Percentiles rank a stretch among this genome's conserved stretches.
Conservation (phyloP, 1,284 basidiomycete genomes). For the Psilocybe mexicana region DNA sequence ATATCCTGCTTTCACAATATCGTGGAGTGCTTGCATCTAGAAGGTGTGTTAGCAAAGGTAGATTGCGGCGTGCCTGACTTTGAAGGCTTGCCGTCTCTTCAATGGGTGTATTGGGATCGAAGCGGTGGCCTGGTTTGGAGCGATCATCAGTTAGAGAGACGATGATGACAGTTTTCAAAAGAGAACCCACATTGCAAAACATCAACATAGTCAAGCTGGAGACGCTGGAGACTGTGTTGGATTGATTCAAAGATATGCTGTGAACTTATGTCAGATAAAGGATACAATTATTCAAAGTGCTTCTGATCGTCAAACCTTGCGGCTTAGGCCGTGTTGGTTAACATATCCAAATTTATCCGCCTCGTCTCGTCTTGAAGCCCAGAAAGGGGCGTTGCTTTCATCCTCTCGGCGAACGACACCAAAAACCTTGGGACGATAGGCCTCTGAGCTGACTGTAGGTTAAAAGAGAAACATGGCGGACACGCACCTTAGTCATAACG, state of each 20-base stretch:
- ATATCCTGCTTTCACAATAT: conserved; percentile 58
- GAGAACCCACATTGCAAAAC: conserved; percentile 51
- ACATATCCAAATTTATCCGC: conserved; percentile 42
- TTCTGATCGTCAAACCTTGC: conserved; percentile 29
- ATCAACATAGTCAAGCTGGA: conserved; percentile 71
- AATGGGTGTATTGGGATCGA: conserved; percentile 57
- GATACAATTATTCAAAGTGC: neutral
- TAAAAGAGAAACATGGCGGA: neutral
- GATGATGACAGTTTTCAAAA: neutral
- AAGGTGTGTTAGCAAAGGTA: neutral
- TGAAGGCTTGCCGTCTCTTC: conserved; percentile 45
- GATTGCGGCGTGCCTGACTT: neutral
- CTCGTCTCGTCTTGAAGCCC: conserved; percentile 10
- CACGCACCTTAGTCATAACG: conserved; percentile 57
- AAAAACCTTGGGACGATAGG: conserved; percentile 17
- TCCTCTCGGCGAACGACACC: conserved; percentile 29
- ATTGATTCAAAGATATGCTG: conserved; percentile 68
- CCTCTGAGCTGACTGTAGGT: neutral
- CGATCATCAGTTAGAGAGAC: neutral
- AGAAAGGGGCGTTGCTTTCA: conserved; percentile 16
- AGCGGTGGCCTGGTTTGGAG: conserved; percentile 44
- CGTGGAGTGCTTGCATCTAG: conserved; percentile 64
- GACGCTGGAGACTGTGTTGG: conserved; percentile 59
- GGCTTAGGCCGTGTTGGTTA: conserved; percentile 40
- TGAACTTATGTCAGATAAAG: neutral